Evolutionary conservation across 768 basidiomycete species (phyloP), one percentile per base, ranked within the genome.

Genomic region (Hemileccinum rubropunctum): DNA sequence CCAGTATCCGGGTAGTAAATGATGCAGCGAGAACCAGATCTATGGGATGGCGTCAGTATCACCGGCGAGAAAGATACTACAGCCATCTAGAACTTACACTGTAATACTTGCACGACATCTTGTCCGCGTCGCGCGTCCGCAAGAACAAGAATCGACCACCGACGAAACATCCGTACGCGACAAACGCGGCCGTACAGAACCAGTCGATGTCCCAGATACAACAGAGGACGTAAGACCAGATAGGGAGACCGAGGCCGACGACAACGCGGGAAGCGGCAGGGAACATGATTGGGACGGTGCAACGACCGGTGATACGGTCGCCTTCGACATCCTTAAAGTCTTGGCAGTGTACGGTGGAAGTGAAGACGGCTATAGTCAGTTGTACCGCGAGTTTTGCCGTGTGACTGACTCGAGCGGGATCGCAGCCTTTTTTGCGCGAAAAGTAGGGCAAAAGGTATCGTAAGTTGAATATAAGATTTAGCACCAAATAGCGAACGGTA

Each of bases 261-360:
- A 63, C 67, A 23, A 66, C 38, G 3, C 75, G 64, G 0, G 74
- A 70, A 0, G 61, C 23, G 18, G 62, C 48, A 1, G 78, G 77
- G 26, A 71, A 69, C 26, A 69, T 64, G 42, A 79, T 74, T 1
- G 77, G 78, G 18, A 79, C 56, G 0, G 77, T 79, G 3, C 62
- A 21, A 5, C 77, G 67, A 1, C 73, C 73, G 0, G 63, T 62
- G 12, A 64, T 46, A 4, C 58, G 55, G 45, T 78, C 78, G 0
- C 78, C 78, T 11, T 65, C 62, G 12, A 70, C 57, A 45, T 79
- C 77, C 18, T 73, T 66, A 48, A 75, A 79, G 50, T 79, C 78
- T 59, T 78, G 75, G 1, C 74, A 71, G n/a, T 78, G 76, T 11
- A 77, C 71, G 3, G 77, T 79, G 1, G 77, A 76, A 1, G 69